Evolutionary conservation across 2,329 filamentous ascomycete species (phyloP), one percentile per base, ranked within the genome.

Genomic region (Pseudogymnoascus sp.): DNA sequence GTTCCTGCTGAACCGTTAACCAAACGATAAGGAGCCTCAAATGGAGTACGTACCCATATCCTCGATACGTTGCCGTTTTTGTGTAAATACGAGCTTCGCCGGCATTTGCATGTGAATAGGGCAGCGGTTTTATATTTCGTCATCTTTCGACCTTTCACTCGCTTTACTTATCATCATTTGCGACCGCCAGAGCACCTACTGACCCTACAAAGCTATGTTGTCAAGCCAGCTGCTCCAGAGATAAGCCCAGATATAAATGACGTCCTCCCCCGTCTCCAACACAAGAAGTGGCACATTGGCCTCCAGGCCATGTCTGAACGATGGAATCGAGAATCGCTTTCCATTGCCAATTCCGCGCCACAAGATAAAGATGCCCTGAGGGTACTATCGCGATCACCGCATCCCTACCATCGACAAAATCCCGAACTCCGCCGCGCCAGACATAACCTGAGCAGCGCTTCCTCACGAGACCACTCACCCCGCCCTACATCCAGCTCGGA

Each of bases 331-430:
- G 50, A 57, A 57, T 57, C 17, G 50, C 50, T 57, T 57, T 33
- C 50, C 23, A 21, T 26, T 61, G 4, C 65, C 60, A 66, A 68
- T 62, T 63, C 66, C 38, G 65, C 68, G 65, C 68, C 62, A 21
- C 63, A 67, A 50, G 63, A 68, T 68, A 67, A 69, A 63, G 64
- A 68, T 64, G 67, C 67, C 36, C 38, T 66, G 10, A 67, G 71
- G 62, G 60, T 64, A 31, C 60, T 74, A 7, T 71, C 72, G 15
- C 83, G 87, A 69, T 87, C 86, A 47, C 87, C 87, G 57, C 85
- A 89, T 72, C 87, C 87, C 1, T 89, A 89, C 69, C 83, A 85
- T 70, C 84, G 81, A 69, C 83, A 82, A 64, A 80, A 78, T 65
- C 78, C 76, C 67, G 83, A 87, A 69, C 77, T 86, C 11, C 79